These are phyloP conservation scores for Talaromyces ruber DNA, from an alignment of 495 filamentous ascomycete species.

Conservation along the genomic window DNA sequence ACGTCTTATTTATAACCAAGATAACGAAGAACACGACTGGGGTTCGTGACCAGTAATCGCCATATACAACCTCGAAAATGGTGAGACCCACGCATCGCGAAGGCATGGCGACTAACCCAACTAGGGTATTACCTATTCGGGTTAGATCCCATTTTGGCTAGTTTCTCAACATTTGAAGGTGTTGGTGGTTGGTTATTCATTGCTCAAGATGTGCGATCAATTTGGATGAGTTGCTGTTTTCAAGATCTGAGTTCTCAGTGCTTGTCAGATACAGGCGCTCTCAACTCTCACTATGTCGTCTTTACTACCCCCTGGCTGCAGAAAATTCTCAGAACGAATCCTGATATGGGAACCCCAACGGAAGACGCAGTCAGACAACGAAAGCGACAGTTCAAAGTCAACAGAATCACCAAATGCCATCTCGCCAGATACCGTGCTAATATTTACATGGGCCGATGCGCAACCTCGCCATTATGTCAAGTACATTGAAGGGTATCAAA, in stretches of 20 bases:
- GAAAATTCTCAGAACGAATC: slow-evolving; percentile 8
- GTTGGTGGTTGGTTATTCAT: not conserved
- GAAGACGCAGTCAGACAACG: not conserved
- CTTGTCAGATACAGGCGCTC: not conserved
- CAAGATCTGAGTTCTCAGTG: not conserved
- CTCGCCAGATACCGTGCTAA: slow-evolving; percentile 25
- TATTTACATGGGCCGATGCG: slow-evolving; percentile 36
- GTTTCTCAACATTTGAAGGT: not conserved
- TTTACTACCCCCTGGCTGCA: not conserved
- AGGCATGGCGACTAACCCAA: slow-evolving; percentile 6
- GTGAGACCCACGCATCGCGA: not conserved
- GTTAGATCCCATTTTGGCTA: slow-evolving; percentile 14
- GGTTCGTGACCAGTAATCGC: not conserved
- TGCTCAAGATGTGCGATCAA: not conserved
- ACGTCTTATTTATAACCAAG: not conserved
- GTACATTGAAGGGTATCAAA: slow-evolving; percentile 30
- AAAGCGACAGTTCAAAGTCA: not conserved
- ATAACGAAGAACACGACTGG: not conserved
- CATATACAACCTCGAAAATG: not conserved
- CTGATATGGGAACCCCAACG: slow-evolving; percentile 5
- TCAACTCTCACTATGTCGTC: not conserved
- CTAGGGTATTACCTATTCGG: slow-evolving; percentile 13
- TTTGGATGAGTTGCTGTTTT: not conserved
- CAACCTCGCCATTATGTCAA: slow-evolving; percentile 29
- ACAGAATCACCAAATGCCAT: not conserved